Evolutionary conservation across 2,329 filamentous ascomycete species (phyloP).

Genomic region (Colletotrichum brevisporum): DNA sequence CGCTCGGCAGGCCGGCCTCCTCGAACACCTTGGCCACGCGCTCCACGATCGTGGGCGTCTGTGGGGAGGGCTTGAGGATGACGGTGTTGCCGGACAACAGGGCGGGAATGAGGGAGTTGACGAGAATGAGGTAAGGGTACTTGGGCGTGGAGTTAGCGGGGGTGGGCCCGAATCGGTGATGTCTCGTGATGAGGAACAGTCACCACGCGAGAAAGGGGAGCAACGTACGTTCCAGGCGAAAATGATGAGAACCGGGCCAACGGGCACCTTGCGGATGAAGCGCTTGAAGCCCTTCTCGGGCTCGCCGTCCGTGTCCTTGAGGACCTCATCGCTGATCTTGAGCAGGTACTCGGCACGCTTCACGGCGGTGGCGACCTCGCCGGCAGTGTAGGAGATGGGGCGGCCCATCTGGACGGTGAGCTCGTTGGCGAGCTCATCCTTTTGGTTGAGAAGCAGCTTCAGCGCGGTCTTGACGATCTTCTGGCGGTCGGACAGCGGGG

Average conservation of each 20-base stretch:
- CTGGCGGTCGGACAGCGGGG: conserved; percentile 81
- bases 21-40: conserved; percentile 82
- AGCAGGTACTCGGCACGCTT: conserved; percentile 89
- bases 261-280: conserved; percentile 88
- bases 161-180: neutral
- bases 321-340: conserved; percentile 83
- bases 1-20: conserved; percentile 84
- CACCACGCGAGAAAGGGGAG: neutral
- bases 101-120: conserved; percentile 95
- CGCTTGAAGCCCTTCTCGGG: conserved; percentile 89
- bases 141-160: conserved; percentile 53
- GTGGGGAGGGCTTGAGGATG: conserved; percentile 94
- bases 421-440: conserved; percentile 86
- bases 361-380: conserved; percentile 87
- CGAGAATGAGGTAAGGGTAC: conserved; percentile 95
- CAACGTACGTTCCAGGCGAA: conserved; percentile 94
- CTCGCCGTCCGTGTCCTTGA: conserved; percentile 87
- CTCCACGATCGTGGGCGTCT: conserved; percentile 93
- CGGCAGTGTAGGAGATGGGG: conserved; percentile 87
- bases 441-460: conserved; percentile 75
- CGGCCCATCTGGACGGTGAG: conserved; percentile 96
- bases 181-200: neutral
- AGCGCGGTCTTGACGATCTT: conserved; percentile 86
- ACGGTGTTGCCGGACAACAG: conserved; percentile 91
- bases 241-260: conserved; percentile 89